Evolutionary conservation across 1,139 yeast species (phyloP), one percentile per base, ranked within the genome.

Genomic region (Scheffersomyces segobiensis): DNA sequence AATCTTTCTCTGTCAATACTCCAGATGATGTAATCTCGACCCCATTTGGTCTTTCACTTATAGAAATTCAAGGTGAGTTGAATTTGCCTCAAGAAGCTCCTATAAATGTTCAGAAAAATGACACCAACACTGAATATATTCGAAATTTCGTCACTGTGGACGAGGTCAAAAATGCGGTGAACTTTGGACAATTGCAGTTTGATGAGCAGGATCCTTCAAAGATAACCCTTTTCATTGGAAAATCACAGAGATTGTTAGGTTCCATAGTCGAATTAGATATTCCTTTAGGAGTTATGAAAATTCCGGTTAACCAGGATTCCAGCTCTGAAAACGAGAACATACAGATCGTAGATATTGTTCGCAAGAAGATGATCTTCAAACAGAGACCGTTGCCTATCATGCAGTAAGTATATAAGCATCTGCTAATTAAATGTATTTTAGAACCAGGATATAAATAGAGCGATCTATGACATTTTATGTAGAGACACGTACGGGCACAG

Each of bases 61-160:
- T 89, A 26, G 95, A 89, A 69, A 88, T 89, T 19, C 95, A 89
- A 68, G 95, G 95, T 3, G 90, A 86, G 48, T 69, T 89, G 52
- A 83, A 85, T 57, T 67, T 86, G 1, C 93, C 93, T 0, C 60
- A 66, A 0, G 68, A 67, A 26, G 74, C 73, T 49, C 83, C 84
- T 64, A 2, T 63, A 22, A 51, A 59, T 49, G 46, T 49, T 53
- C 51, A 55, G 10, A n/a, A 57, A 57, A 62, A 66, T 12, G 67
- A 66, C 2, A 59, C 56, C 19, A 68, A 67, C n/a, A 57, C 68
- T 32, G 74, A 73, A 59, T 70, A 68, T 56, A 61, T 65, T 26
- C 62, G 61, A 26, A 72, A 68, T 58, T 77, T 72, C 57, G 71
- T 76, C 4, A 74, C 72, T 14, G 73, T 79, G 0, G 77, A 79